Base-by-base conservation (phyloP, 371 early-diverging fungal species). In the Mucor sp. region DNA sequence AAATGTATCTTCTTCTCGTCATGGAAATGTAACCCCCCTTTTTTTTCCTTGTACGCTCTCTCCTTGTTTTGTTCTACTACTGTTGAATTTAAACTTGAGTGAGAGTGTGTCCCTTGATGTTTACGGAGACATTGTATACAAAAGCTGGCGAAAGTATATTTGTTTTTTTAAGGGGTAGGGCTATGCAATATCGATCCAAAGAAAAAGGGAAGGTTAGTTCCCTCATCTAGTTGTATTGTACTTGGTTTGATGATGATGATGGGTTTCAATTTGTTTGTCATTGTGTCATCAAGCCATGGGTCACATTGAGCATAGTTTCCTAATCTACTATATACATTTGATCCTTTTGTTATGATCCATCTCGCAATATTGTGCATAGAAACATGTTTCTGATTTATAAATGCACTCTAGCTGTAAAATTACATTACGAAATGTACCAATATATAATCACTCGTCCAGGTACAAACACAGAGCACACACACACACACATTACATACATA, bases 241-340 rank as follows among this genome's bases (percentile, higher is more conserved):
- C 32, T 43, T 55, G 23, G 57, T 27, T 37, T 53, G 32, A 33
- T 37, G 28, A 35, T 35, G 19, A 19, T 39, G 25, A 65, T 32
- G 44, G 44, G 44, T 50, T 50, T 25, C 21, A 50, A 23, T 50
- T 50, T 50, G 21, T 50, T 50, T 50, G 50, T 50, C 8, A 28
- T 47, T 60, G 62, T 62, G 62, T 62, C 62, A 62, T 62, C 33
- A 33, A 48, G 14, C 60, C 50, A 33, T 62, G 50, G 50, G 62
- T 47, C 43, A 61, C 61, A 47, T 44, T 47, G 28, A 61, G 25
- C 21, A 48, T 21, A 48, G 23, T 21, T 27, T 27, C 28, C 21
- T 25, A 14, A 15, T 55, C 55, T 55, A 21, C 17, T 55, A 55
- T 28, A 27, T 25, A 55, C 55, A 27, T 25, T 55, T 27, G n/a